phyloP scores from a whole-genome alignment of 805 yeast species.

The Kazachstania taianensis region DNA sequence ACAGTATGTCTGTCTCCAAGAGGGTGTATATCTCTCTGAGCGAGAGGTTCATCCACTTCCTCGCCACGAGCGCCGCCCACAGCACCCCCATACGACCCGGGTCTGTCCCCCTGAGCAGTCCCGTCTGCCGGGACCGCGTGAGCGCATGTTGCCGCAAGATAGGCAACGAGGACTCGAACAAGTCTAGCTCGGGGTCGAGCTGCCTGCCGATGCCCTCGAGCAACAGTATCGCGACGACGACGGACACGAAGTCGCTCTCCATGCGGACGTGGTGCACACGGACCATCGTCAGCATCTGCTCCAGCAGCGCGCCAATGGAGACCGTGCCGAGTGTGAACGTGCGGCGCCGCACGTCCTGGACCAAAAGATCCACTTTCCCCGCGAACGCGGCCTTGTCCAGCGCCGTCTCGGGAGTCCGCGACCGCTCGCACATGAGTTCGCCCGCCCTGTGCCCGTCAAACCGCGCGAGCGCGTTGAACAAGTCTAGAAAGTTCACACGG shows the following conservation, averaged over 20 bases:
- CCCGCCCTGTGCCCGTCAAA: conserved; percentile 95
- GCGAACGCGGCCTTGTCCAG: conserved; percentile 79
- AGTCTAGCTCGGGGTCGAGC: conserved; percentile 83
- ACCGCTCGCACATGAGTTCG: conserved; percentile 87
- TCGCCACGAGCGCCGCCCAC: conserved; percentile 82
- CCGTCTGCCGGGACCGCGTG: conserved; percentile 45
- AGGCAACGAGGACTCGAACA: conserved; percentile 88
- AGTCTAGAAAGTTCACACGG: conserved; percentile 75
- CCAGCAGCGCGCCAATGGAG: conserved; percentile 82
- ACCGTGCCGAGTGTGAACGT: conserved; percentile 90
- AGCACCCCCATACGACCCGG: conserved; percentile 77
- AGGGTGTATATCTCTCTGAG: conserved; percentile 56
- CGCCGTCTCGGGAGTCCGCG: conserved; percentile 90
- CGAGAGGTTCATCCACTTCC: conserved; percentile 77
- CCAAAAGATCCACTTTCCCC: conserved; percentile 73
- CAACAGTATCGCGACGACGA: conserved; percentile 83
- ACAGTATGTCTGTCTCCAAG: conserved; percentile 54
- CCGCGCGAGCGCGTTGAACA: conserved; percentile 78
- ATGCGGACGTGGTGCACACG: conserved; percentile 88
- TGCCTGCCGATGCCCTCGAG: conserved; percentile 94
- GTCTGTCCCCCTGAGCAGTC: conserved; percentile 45
- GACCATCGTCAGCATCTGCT: conserved; percentile 83
- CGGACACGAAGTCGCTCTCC: conserved; percentile 96
- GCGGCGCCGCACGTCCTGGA: conserved; percentile 67
- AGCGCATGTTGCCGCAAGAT: conserved; percentile 73